Percentiles rank a stretch among this genome's conserved stretches.
phyloP scores from a whole-genome alignment of 306 rosid genomes.

The Castanopsis chinensis region DNA sequence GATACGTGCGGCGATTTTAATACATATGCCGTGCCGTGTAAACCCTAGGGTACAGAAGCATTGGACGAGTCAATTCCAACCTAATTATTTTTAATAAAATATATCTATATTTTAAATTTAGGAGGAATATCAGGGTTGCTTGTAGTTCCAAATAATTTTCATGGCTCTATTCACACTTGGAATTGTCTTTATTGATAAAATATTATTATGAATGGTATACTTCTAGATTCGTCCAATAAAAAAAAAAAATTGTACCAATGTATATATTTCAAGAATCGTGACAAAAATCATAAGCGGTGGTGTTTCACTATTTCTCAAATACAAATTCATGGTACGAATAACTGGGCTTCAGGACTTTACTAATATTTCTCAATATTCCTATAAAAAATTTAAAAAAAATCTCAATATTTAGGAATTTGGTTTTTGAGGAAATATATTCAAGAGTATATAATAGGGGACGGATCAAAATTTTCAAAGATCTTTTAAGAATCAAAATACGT shows the following conservation, averaged over 20 bases:
- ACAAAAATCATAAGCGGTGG: not conserved
- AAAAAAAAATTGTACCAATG: no score
- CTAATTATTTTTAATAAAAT: no score
- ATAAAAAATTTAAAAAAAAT: no score
- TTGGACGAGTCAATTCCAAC: not conserved
- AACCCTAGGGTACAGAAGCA: not conserved
- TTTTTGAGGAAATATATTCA: no score
- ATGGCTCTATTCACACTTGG: not conserved
- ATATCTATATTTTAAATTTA: no score
- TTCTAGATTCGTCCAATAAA: not conserved
- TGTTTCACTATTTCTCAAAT: not conserved
- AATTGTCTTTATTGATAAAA: not conserved
- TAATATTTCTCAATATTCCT: not conserved
- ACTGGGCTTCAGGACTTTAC: not conserved
- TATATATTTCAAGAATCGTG: not conserved
- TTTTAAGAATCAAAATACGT: not conserved
- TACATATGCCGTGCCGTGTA: no score
- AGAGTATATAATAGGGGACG: no score
- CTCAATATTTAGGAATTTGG: no score
- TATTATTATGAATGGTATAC: not conserved
- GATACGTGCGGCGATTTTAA: no score
- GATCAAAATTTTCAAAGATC: not conserved
- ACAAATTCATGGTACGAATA: not conserved
- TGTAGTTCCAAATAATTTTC: no score
- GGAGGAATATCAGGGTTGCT: no score